Evolutionary conservation across 768 basidiomycete genomes (phyloP).

Genomic region (Podaxis pistillaris): DNA sequence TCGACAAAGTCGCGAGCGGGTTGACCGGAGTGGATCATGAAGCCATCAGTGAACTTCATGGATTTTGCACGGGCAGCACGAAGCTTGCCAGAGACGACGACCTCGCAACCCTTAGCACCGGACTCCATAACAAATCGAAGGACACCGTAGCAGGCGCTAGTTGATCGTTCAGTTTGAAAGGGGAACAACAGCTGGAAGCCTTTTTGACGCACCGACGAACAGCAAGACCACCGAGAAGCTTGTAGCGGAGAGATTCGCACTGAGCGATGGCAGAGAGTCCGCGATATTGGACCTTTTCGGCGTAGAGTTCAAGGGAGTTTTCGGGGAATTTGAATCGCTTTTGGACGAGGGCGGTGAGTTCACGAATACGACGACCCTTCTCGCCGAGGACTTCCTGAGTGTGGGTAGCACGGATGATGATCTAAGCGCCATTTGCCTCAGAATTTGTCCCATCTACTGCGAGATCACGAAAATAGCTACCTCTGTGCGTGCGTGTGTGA

Average conservation of each 20-base stretch:
- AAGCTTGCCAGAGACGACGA: conserved; percentile 99
- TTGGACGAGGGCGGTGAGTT: conserved; percentile 96
- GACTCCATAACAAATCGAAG: conserved; percentile 99
- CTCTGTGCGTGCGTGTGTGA: conserved; percentile 98
- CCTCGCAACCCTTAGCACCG: conserved; percentile 98
- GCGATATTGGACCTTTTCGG: conserved; percentile 98
- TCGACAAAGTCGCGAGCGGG: conserved; percentile 96
- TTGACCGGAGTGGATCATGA: conserved; percentile 99
- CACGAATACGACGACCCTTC: conserved; percentile 98
- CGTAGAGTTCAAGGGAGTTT: conserved; percentile 97
- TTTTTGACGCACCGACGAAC: conserved; percentile 79
- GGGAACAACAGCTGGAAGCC: background rate
- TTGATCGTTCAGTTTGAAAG: background rate
- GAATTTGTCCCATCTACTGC: conserved; percentile 2
- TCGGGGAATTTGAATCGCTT: conserved; percentile 99
- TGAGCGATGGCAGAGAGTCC: conserved; percentile 98
- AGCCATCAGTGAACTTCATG: conserved; percentile 99
- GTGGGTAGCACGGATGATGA: conserved; percentile 99
- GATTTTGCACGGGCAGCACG: conserved; percentile 99
- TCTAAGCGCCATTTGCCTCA: conserved; percentile 42
- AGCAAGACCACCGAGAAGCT: conserved; percentile 98
- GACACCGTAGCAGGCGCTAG: conserved; percentile 87
- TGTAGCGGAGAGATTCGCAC: conserved; percentile 98
- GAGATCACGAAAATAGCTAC: conserved; percentile 33
- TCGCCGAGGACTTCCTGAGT: conserved; percentile 98